phyloP scores from a whole-genome alignment of 805 yeast species.

The Saccharomycopsis sp. region DNA sequence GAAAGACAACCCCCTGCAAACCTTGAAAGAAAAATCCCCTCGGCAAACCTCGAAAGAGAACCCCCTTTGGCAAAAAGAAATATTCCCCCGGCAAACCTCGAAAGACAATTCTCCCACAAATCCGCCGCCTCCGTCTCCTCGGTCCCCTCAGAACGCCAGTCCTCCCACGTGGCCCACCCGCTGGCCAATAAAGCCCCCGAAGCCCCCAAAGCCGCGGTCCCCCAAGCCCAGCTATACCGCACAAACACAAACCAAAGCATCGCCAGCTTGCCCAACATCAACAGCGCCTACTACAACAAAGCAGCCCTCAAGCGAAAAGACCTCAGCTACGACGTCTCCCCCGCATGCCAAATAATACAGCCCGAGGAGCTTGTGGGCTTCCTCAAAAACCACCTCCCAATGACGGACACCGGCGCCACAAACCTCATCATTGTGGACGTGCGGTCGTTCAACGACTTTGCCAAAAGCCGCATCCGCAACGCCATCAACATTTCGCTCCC shows the following conservation, averaged over 20 bases:
- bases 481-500: conserved; percentile 82
- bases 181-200: too few species aligned
- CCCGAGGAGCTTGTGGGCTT: conserved; percentile 4
- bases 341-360: conserved; percentile 4
- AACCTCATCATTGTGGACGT: conserved; percentile 58
- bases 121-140: too few species aligned
- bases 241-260: conserved; percentile 13
- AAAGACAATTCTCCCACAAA: too few species aligned
- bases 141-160: too few species aligned
- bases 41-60: too few species aligned
- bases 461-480: conserved; percentile 46
- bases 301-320: not conserved
- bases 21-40: too few species aligned
- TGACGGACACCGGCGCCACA: not conserved
- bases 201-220: not conserved
- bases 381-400: not conserved
- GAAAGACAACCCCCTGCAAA: too few species aligned
- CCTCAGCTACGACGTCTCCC: conserved; percentile 5
- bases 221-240: conserved; percentile 1
- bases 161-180: too few species aligned
- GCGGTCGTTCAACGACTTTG: conserved; percentile 72
- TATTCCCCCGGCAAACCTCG: too few species aligned
- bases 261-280: conserved; percentile 16
- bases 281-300: conserved; percentile 8
- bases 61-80: too few species aligned